Evolutionary conservation across 352 stramenopile species (phyloP).

Genomic region (Phytophthora idaei): DNA sequence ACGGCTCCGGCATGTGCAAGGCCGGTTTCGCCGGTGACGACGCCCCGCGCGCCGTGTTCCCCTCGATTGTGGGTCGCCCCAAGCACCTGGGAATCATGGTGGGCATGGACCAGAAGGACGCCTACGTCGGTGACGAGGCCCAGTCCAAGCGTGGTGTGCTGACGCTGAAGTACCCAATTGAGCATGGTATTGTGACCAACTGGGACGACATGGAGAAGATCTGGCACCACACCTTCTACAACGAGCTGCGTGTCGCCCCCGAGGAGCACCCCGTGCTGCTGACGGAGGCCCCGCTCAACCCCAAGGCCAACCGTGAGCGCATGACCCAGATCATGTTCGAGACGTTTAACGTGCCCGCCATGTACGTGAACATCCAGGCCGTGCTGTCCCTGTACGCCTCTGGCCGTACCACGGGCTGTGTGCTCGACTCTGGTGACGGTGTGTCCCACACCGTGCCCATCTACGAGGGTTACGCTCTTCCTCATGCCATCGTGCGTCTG

Average conservation of each 20-base stretch:
- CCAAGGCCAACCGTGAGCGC: constrained; percentile 91
- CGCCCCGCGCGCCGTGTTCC: constrained; percentile 72
- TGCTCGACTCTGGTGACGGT: constrained; percentile 95
- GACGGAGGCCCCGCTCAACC: constrained; percentile 95
- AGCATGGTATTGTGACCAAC: constrained; percentile 99
- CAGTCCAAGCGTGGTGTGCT: constrained; percentile 94
- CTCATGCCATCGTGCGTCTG: constrained; percentile 94
- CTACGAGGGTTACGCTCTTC: constrained; percentile 96
- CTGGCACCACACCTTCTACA: constrained; percentile 99
- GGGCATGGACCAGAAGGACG: constrained; percentile 96
- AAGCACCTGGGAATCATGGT: constrained; percentile 98
- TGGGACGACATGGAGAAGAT: constrained; percentile 99
- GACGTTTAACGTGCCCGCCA: constrained; percentile 92
- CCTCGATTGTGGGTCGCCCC: constrained; percentile 79
- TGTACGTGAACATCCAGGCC: constrained; percentile 95
- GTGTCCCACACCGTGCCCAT: constrained; percentile 95
- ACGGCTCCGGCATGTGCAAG: constrained; percentile 68
- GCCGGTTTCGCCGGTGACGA: constrained; percentile 78
- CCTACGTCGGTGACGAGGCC: constrained; percentile 93
- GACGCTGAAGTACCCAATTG: constrained; percentile 97
- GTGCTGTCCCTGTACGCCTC: constrained; percentile 96
- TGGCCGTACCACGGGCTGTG: constrained; percentile 95
- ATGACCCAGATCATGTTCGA: constrained; percentile 98
- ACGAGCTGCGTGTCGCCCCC: constrained; percentile 94
- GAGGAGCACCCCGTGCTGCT: constrained; percentile 97